Conservation (phyloP, 306 rosid genomes). For the Lupinus albus region DNA sequence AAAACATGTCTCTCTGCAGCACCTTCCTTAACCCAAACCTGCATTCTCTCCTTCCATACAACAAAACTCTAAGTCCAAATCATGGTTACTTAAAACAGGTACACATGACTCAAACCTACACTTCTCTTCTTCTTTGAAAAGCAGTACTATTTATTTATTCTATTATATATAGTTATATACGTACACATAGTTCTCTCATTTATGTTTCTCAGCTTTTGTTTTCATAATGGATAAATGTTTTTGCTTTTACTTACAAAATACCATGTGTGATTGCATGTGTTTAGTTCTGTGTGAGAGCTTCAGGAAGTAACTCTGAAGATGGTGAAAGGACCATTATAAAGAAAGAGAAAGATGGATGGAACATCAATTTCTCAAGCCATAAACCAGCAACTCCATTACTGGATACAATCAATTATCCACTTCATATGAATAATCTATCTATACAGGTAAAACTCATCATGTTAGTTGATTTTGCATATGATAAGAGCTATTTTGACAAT, state of each 20-base stretch:
- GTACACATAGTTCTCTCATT: neutral
- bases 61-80: slow-evolving; percentile 32
- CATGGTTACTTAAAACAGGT: slow-evolving; percentile 52
- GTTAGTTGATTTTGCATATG: too few relatives aligned
- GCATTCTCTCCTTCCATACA: slow-evolving; percentile 34
- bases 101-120: neutral
- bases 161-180: neutral
- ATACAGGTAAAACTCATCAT: slow-evolving; percentile 45
- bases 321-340: slow-evolving; percentile 43
- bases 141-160: too few relatives aligned
- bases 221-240: too few relatives aligned
- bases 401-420: slow-evolving; percentile 67
- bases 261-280: neutral
- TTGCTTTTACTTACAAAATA: too few relatives aligned
- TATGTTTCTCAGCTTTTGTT: too few relatives aligned
- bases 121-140: neutral
- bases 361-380: slow-evolving; percentile 50
- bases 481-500: neutral
- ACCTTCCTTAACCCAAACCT: slow-evolving; percentile 45
- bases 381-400: slow-evolving; percentile 73
- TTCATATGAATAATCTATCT: slow-evolving; percentile 74
- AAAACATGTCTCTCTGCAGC: slow-evolving; percentile 58
- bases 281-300: slow-evolving; percentile 57
- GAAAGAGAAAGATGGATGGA: slow-evolving; percentile 54
- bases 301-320: slow-evolving; percentile 40